Percentiles rank a stretch among this genome's conserved stretches.
Conservation (phyloP, 2,329 filamentous ascomycete species). For the Aspergillus glaucus region DNA sequence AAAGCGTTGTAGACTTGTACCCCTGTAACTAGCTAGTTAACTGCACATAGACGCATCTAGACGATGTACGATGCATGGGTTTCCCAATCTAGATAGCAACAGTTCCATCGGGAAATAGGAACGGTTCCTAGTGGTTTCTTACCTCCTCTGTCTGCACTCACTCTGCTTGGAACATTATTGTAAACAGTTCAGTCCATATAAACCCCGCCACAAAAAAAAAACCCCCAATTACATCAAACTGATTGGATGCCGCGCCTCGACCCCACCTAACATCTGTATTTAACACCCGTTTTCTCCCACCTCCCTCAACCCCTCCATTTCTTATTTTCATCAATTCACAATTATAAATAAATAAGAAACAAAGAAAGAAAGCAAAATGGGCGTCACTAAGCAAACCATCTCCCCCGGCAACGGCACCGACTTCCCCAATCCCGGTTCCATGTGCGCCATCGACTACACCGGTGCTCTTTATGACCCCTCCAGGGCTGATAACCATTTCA, state of each 20-base stretch:
- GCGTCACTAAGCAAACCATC: conserved; percentile 63
- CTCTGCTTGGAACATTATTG: no score
- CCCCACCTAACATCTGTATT: conserved; percentile 1
- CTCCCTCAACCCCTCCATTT: neutral
- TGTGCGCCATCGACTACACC: conserved; percentile 83
- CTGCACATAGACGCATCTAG: no score
- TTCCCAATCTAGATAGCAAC: neutral
- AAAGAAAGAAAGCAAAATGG: conserved; percentile 46
- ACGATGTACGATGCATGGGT: no score
- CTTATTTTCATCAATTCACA: neutral
- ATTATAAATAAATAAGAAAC: conserved; percentile 2
- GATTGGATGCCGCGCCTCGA: neutral
- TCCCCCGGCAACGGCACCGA: conserved; percentile 56
- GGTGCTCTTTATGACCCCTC: conserved; percentile 70
- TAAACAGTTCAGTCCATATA: no score
- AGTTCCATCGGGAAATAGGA: neutral
- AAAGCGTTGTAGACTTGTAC: conserved; percentile 29
- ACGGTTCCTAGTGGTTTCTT: no score
- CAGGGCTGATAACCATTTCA: conserved; percentile 53
- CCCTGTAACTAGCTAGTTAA: neutral
- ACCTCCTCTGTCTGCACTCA: no score
- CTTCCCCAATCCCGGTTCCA: conserved; percentile 60
- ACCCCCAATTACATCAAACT: neutral
- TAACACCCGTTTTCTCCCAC: neutral
- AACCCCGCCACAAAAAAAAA: no score